Evolutionary conservation across 2,329 filamentous ascomycete genomes (phyloP).

Genomic region (Phaeosphaeriaceae sp.): DNA sequence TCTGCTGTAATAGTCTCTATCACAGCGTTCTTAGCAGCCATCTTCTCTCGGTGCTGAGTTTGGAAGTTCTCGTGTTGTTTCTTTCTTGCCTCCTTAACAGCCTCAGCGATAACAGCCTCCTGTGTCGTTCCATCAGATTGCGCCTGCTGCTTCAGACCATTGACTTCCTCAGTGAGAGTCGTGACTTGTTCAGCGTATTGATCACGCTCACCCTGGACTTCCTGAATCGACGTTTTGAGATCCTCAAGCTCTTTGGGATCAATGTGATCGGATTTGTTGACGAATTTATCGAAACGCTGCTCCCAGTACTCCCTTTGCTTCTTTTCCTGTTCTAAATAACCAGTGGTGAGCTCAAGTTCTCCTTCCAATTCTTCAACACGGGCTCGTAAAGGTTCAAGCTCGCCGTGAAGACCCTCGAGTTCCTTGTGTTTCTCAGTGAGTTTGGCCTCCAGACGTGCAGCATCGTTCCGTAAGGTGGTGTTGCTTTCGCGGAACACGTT

Average conservation of each 20-base stretch:
- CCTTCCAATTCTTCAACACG: slow-evolving; percentile 83
- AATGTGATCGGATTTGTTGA: slow-evolving; percentile 93
- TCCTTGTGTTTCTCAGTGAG: slow-evolving; percentile 76
- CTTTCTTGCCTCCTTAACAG: slow-evolving; percentile 56
- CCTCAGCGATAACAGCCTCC: slow-evolving; percentile 17
- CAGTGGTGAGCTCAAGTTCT: slow-evolving; percentile 79
- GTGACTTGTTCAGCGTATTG: slow-evolving; percentile 59
- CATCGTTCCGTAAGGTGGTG: slow-evolving; percentile 85
- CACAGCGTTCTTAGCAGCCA: slow-evolving; percentile 52
- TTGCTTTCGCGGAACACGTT: slow-evolving; percentile 97
- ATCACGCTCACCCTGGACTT: slow-evolving; percentile 59
- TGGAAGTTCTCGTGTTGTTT: slow-evolving; percentile 64
- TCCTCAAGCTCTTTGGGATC: slow-evolving; percentile 92
- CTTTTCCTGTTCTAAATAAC: slow-evolving; percentile 86
- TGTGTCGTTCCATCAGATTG: slow-evolving; percentile 51
- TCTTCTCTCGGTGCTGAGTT: slow-evolving; percentile 43
- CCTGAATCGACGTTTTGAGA: slow-evolving; percentile 77
- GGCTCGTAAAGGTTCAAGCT: slow-evolving; percentile 81
- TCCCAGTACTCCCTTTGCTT: slow-evolving; percentile 95
- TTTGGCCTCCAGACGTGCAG: slow-evolving; percentile 76
- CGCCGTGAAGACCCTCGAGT: slow-evolving; percentile 74
- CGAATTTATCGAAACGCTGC: slow-evolving; percentile 92
- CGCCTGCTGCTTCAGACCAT: slow-evolving; percentile 49
- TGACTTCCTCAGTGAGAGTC: slow-evolving; percentile 56
- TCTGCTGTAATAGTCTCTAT: slow-evolving; percentile 61